A percentile compares a stretch with the other conserved stretches of the same genome.
Conservation (phyloP, 345 rosid species). For the Isatis tinctoria region DNA sequence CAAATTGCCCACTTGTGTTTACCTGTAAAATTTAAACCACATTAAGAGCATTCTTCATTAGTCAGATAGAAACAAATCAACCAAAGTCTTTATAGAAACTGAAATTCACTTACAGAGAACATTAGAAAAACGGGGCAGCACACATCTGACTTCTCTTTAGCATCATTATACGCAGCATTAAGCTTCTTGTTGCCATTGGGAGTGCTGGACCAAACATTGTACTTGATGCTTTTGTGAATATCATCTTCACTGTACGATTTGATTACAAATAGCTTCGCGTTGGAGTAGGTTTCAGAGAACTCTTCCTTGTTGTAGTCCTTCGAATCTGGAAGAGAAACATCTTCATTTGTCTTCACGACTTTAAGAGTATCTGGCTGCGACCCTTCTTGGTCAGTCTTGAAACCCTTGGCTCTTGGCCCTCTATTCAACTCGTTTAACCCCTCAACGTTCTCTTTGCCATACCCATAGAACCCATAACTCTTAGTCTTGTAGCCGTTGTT, state of each 20-base stretch:
- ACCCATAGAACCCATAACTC: conserved; percentile 34
- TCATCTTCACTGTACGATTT: conserved; percentile 85
- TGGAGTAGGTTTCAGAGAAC: conserved; percentile 45
- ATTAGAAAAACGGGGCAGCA: conserved; percentile 61
- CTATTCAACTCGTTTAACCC: conserved; percentile 73
- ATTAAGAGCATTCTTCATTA: not conserved
- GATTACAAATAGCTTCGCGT: conserved; percentile 65
- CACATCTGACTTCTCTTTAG: conserved; percentile 44
- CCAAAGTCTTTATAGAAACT: not conserved
- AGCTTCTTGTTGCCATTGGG: conserved; percentile 75
- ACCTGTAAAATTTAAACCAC: conserved; percentile 42
- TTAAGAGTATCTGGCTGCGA: not conserved
- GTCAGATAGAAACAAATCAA: not conserved
- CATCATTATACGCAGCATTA: conserved; percentile 57
- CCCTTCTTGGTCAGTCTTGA: conserved; percentile 42
- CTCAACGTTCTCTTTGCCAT: conserved; percentile 62
- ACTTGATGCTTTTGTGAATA: conserved; percentile 78
- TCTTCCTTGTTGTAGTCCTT: conserved; percentile 51
- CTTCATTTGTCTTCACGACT: no score
- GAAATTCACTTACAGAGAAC: conserved; percentile 56
- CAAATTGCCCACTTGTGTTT: conserved; percentile 79
- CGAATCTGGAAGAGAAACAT: conserved; percentile 33
- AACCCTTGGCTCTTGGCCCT: conserved; percentile 75
- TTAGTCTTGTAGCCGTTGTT: conserved; percentile 41
- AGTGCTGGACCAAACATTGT: conserved; percentile 80